Evolutionary conservation across 1,284 basidiomycete genomes (phyloP).

Genomic region (Trichosporon ovoides): DNA sequence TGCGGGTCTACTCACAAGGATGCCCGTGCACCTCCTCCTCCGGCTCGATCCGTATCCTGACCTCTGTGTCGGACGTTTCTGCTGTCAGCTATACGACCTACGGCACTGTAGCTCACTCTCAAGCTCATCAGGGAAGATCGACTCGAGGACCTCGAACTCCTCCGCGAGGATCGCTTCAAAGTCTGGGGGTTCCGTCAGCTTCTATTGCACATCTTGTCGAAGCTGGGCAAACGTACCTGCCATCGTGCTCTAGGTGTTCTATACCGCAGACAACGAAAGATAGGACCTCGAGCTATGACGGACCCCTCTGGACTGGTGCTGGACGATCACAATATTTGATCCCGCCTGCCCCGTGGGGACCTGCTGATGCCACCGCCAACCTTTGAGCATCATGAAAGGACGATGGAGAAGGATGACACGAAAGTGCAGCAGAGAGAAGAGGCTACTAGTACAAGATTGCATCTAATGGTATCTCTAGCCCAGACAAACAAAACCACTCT

Average conservation of each 20-base stretch:
- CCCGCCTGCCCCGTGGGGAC: not conserved
- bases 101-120: conserved; percentile 67
- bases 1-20: conserved; percentile 33
- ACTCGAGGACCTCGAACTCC: conserved; percentile 91
- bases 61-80: conserved; percentile 77
- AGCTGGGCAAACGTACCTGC: conserved; percentile 5
- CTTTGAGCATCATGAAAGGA: too few species aligned
- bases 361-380: too few species aligned
- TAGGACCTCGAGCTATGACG: not conserved
- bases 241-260: not conserved
- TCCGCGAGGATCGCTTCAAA: conserved; percentile 56
- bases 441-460: conserved; percentile 1
- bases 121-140: conserved; percentile 90
- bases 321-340: not conserved
- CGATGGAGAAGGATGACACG: too few species aligned
- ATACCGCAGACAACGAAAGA: not conserved
- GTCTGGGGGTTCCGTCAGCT: conserved; percentile 28
- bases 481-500: not conserved
- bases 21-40: conserved; percentile 57
- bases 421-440: not conserved
- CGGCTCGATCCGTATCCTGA: conserved; percentile 82
- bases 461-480: not conserved
- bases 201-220: too few species aligned
- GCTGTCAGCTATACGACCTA: conserved; percentile 52
- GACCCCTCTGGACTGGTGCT: not conserved